phyloP scores from a whole-genome alignment of 805 yeast genomes.

The Candida odintsovae region DNA sequence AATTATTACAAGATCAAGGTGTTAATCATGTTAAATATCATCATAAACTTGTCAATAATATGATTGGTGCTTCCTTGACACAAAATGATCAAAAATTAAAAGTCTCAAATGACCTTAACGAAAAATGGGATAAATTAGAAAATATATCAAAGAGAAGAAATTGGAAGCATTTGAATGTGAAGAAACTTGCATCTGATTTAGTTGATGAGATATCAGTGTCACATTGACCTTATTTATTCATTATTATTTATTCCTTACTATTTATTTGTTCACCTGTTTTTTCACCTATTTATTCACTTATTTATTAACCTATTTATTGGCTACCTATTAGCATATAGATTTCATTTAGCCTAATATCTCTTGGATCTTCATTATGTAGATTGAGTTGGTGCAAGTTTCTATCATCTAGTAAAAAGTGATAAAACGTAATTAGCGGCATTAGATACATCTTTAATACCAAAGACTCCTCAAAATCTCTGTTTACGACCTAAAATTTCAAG shows the following conservation, averaged over 20 bases:
- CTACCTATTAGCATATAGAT: no score
- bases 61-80: neutral
- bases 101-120: neutral
- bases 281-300: no score
- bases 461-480: no score
- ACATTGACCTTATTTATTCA: neutral
- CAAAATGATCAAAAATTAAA: neutral
- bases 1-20: neutral
- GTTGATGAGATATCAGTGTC: neutral
- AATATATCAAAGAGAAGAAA: neutral
- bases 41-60: neutral
- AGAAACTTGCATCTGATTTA: neutral
- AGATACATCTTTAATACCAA: no score
- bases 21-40: neutral
- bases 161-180: slow-evolving; percentile 1
- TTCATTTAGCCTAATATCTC: no score
- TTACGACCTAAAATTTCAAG: no score
- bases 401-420: no score
- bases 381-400: no score
- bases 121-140: slow-evolving; percentile 1
- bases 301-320: no score
- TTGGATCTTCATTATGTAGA: no score
- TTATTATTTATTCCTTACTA: neutral
- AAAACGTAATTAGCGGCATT: no score
- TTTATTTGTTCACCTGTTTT: no score